phyloP scores from a whole-genome alignment of 106 monocot species.

The Dioscorea zingiberensis region DNA sequence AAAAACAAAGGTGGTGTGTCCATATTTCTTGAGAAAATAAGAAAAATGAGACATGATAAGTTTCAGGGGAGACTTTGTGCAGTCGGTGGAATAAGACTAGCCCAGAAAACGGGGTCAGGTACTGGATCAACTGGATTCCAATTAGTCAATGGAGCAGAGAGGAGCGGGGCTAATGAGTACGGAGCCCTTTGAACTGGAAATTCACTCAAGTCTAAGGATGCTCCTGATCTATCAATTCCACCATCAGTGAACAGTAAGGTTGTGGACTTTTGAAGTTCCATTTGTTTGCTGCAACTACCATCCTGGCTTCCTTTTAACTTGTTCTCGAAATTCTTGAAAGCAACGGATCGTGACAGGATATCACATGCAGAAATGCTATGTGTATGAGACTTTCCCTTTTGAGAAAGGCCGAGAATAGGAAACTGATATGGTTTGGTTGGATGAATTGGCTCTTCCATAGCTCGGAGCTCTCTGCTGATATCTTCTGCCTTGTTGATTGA shows the following conservation, averaged over 20 bases:
- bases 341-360: slow-evolving; percentile 66
- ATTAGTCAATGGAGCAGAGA: slow-evolving; percentile 31
- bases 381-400: slow-evolving; percentile 26
- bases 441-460: slow-evolving; percentile 39
- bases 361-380: slow-evolving; percentile 44
- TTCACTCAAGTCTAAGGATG: slow-evolving; percentile 23
- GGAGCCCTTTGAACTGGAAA: slow-evolving; percentile 35
- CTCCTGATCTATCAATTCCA: slow-evolving; percentile 23
- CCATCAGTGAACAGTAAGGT: slow-evolving; percentile 21
- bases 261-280: slow-evolving; percentile 27
- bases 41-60: neutral
- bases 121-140: slow-evolving; percentile 68
- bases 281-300: slow-evolving; percentile 20
- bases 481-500: slow-evolving; percentile 39
- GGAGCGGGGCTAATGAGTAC: slow-evolving; percentile 35
- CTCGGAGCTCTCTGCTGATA: slow-evolving; percentile 43
- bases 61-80: slow-evolving; percentile 20
- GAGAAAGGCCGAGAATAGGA: slow-evolving; percentile 53
- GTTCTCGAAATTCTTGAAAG: slow-evolving; percentile 73
- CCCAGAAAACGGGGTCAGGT: slow-evolving; percentile 70
- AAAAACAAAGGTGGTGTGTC: too few relatives aligned
- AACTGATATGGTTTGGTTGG: slow-evolving; percentile 71
- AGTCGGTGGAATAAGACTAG: slow-evolving; percentile 40
- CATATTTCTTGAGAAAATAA: neutral
- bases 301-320: slow-evolving; percentile 35